Evolutionary conservation across 2,329 filamentous ascomycete genomes (phyloP).

Genomic region (Botrytis hyacinthi): DNA sequence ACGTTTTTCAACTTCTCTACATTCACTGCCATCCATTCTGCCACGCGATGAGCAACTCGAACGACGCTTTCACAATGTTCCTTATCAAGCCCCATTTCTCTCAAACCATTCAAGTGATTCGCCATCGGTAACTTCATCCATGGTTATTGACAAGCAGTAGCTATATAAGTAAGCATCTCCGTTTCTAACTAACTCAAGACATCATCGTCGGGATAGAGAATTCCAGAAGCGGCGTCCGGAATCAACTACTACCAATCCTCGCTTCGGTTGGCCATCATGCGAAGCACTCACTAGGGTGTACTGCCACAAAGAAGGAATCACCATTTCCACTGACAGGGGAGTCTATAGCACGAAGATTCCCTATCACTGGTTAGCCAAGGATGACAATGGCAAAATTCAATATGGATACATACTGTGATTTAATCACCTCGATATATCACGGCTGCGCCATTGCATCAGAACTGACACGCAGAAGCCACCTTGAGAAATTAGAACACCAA

Average conservation of each 20-base stretch:
- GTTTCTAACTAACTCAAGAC: neutral
- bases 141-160: neutral
- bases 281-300: neutral
- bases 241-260: neutral
- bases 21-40: neutral
- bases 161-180: neutral
- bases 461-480: too few species aligned
- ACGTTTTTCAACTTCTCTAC: neutral
- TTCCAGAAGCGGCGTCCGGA: neutral
- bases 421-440: too few species aligned
- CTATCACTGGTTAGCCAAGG: neutral
- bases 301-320: neutral
- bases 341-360: neutral
- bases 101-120: neutral
- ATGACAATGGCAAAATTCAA: too few species aligned
- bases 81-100: neutral
- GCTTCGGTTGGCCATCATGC: neutral
- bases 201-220: neutral
- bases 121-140: neutral
- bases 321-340: neutral
- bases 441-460: too few species aligned
- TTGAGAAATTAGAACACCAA: too few species aligned
- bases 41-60: neutral
- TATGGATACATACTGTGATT: too few species aligned
- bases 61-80: accelerated